Conservation (phyloP, 768 basidiomycete species). For the Tylopilus plumbeoviolaceoides region DNA sequence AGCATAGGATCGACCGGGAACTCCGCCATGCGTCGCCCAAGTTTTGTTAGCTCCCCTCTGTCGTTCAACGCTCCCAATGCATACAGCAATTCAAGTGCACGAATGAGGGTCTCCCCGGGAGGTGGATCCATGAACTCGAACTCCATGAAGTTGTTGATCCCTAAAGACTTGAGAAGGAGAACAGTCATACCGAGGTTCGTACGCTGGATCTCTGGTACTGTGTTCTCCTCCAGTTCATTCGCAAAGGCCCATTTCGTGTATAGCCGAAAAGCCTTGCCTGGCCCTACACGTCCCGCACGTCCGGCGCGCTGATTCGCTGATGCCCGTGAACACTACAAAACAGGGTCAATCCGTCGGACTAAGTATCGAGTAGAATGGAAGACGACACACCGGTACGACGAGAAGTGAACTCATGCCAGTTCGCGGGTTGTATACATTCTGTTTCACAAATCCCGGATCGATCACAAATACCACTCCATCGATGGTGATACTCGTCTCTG, state of each 20-base stretch:
- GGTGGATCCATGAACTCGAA: constrained; percentile 99
- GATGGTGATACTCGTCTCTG: constrained; percentile 99
- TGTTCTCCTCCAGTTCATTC: constrained; percentile 96
- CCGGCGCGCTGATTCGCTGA: constrained; percentile 97
- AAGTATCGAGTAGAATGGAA: not conserved
- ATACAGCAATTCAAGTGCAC: constrained; percentile 89
- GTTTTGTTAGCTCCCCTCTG: constrained; percentile 93
- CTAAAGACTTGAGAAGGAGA: constrained; percentile 89
- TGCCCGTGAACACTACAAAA: constrained; percentile 81
- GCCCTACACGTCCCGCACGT: constrained; percentile 95
- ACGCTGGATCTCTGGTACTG: constrained; percentile 98
- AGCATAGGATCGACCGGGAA: constrained; percentile 99
- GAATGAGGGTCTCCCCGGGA: constrained; percentile 95
- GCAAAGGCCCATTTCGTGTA: constrained; percentile 98
- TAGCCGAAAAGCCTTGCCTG: constrained; percentile 96
- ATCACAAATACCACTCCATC: constrained; percentile 99
- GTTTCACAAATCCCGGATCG: constrained; percentile 98
- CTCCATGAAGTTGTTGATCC: constrained; percentile 96
- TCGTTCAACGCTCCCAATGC: constrained; percentile 96
- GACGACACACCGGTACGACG: constrained; percentile 79
- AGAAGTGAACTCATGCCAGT: constrained; percentile 98
- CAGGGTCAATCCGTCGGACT: not conserved
- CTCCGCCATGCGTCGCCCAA: constrained; percentile 96
- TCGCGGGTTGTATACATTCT: constrained; percentile 97
- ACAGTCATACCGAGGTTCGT: constrained; percentile 97